Conservation (phyloP, 257 asterid species). For the Cynanchum wilfordii region DNA sequence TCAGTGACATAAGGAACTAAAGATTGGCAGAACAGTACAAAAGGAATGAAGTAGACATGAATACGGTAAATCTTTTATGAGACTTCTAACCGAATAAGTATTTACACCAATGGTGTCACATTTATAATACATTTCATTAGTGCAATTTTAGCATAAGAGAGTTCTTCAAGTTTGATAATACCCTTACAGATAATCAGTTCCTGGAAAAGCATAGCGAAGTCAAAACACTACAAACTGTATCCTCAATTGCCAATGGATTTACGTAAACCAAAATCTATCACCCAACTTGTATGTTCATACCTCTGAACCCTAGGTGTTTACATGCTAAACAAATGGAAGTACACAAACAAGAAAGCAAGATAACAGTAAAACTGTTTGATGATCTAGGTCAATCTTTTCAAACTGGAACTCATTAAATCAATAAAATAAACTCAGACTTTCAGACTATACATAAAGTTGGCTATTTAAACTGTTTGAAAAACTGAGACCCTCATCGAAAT, state of each 20-base stretch:
- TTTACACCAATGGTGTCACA: not conserved
- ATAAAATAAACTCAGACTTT: not conserved
- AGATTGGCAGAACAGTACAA: not conserved
- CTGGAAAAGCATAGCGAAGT: not conserved
- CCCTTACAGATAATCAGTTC: not conserved
- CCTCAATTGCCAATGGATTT: not conserved
- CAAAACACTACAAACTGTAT: not conserved
- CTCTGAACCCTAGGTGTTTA: not conserved
- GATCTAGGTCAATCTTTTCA: not conserved
- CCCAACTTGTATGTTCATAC: not conserved
- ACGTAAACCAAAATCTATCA: not conserved
- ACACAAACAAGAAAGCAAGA: not conserved
- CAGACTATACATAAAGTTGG: not conserved
- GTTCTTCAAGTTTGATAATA: constrained; percentile 6
- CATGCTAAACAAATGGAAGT: not conserved
- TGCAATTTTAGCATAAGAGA: not conserved
- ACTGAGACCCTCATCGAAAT: not conserved
- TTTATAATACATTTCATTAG: not conserved
- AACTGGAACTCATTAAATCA: constrained; percentile 2
- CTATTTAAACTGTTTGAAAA: not conserved
- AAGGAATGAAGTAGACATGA: not conserved
- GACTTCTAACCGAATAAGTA: not conserved
- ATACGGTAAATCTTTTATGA: not conserved
- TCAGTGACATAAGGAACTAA: not conserved
- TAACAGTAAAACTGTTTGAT: not conserved